Evolutionary conservation across 805 yeast genomes (phyloP).

Genomic region (Monosporozyma siamensis): DNA sequence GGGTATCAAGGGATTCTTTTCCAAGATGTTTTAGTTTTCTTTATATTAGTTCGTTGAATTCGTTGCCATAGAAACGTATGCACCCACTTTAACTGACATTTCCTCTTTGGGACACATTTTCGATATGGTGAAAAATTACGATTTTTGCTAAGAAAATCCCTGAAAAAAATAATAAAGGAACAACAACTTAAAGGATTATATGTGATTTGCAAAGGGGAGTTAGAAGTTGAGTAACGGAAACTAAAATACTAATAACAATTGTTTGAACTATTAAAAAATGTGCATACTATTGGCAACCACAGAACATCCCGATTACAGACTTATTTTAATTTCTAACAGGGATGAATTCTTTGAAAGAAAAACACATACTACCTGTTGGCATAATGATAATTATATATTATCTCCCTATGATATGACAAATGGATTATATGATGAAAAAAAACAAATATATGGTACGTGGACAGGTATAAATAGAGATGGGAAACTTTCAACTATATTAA

Average conservation of each 20-base stretch:
- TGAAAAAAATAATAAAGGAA: no score
- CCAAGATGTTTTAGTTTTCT: conserved; percentile 15
- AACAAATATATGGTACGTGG: conserved; percentile 79
- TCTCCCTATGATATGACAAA: conserved; percentile 57
- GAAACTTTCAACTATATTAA: conserved; percentile 63
- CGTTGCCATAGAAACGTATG: no score
- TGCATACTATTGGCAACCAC: conserved; percentile 68
- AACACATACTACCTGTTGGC: conserved; percentile 48
- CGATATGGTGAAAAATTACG: no score
- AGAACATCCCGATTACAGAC: conserved; percentile 62
- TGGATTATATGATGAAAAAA: conserved; percentile 1
- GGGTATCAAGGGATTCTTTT: conserved; percentile 20
- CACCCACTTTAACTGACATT: no score
- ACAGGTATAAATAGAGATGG: conserved; percentile 58
- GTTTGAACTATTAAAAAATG: no score
- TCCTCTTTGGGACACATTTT: no score
- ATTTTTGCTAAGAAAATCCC: no score
- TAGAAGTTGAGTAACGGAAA: no score
- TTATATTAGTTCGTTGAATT: not conserved
- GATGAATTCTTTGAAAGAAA: conserved; percentile 77
- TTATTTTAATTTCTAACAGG: conserved; percentile 71
- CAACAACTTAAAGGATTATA: no score
- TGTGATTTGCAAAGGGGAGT: no score
- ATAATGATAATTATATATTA: conserved; percentile 32
- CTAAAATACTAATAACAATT: no score